Conservation (phyloP, 2,329 filamentous ascomycete species). For the Herpomyces periplanetae region DNA sequence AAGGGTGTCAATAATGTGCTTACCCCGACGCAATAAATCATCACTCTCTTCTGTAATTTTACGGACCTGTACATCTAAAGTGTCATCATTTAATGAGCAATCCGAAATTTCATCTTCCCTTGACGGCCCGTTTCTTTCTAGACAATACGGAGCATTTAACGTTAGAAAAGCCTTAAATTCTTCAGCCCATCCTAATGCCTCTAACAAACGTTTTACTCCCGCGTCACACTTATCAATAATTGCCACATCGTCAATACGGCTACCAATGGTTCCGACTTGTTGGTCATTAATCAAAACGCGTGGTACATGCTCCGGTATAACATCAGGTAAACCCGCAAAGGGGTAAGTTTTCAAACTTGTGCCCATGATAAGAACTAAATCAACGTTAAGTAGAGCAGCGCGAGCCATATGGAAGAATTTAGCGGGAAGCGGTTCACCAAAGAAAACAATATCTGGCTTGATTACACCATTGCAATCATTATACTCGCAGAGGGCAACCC, state of each 20-base stretch:
- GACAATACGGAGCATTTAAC: too few species aligned
- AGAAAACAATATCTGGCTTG: constrained; percentile 84
- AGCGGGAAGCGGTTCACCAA: constrained; percentile 30
- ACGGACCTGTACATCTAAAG: too few species aligned
- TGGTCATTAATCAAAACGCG: constrained; percentile 63
- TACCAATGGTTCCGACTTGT: constrained; percentile 35
- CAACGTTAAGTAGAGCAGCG: too few species aligned
- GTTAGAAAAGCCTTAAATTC: constrained; percentile 35
- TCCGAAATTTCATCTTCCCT: constrained; percentile 15
- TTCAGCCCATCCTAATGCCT: constrained; percentile 41
- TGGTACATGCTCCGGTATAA: constrained; percentile 20
- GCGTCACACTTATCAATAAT: constrained; percentile 44
- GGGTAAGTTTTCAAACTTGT: constrained; percentile 61
- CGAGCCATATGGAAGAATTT: constrained; percentile 20
- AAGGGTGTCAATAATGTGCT: too few species aligned
- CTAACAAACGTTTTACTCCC: constrained; percentile 36
- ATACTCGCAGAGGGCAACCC: constrained; percentile 25
- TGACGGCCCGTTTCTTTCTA: constrained; percentile 27
- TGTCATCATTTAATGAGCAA: too few species aligned
- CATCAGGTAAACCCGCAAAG: constrained; percentile 37
- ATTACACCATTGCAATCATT: constrained; percentile 31
- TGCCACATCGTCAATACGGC: constrained; percentile 42
- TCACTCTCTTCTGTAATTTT: too few species aligned
- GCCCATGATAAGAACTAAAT: constrained; percentile 49
- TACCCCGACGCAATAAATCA: too few species aligned